Evolutionary conservation across 2,329 filamentous ascomycete species (phyloP), one percentile per base, ranked within the genome.

Genomic region (Aspergillus proliferans): DNA sequence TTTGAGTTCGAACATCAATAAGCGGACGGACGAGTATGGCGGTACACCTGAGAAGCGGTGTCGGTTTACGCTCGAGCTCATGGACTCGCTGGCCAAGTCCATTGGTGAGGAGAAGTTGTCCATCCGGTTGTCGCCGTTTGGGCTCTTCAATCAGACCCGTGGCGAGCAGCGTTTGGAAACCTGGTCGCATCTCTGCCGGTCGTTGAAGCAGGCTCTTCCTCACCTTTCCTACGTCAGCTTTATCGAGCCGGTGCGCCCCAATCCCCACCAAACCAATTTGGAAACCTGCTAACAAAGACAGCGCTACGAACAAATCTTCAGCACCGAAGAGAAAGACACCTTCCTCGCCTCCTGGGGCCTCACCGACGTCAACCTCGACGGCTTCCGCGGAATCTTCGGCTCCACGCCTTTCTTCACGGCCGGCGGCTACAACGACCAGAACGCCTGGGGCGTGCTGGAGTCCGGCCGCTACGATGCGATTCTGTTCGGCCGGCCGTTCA

Each of bases 11-110:
- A 75, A 71, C 30, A 65, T 71, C 52, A 81, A 80, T 60, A 68
- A 67, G 52, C 66, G 77, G 21, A 75, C 70, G 1, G 76, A 81
- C 54, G 61, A 65, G 9, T 80, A 76, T 52, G 77, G 78, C 8
- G 78, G 77, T 5, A 72, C 67, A 3, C 65, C 77, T 1, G 71
- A 77, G 58, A 77, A 77, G 49, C 69, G 76, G n/a, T 77, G 73
- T 52, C 72, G 70, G 4, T 84, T 86, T 55, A 74, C 73, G 1
- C 60, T 83, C 2, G 78, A 82, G 54, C 67, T 83, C n/a, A 77
- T 78, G 59, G 65, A 71, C 30, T 58, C 69, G 47, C 48, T 80
- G 14, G 69, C 72, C 0, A 55, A 66, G 30, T 66, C 69, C 0
- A 62, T 80, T 2, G 77, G 78, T 1, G 62, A 72, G 19, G 67